phyloP scores from a whole-genome alignment of 164 flowering plant genomes.

The Aristolochia contorta region DNA sequence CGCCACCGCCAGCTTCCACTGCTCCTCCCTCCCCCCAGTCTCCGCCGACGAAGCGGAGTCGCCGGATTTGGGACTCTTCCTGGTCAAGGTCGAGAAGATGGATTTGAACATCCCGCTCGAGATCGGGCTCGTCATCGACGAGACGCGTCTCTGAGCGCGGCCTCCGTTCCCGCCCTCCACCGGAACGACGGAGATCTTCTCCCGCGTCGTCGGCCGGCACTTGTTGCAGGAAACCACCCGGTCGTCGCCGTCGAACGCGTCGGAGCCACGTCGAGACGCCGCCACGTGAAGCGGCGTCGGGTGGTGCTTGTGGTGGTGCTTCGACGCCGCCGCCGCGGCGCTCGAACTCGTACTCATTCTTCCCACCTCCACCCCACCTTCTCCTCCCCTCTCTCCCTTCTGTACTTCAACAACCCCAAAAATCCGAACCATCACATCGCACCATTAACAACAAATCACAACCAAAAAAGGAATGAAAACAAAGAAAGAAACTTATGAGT shows the following conservation, averaged over 20 bases:
- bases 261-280: background rate
- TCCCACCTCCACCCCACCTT: slow-evolving; percentile 11
- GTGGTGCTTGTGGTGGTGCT: slow-evolving; percentile 23
- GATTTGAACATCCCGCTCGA: slow-evolving; percentile 59
- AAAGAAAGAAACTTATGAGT: no score
- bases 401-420: no score
- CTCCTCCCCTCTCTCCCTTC: slow-evolving; percentile 19
- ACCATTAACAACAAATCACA: no score
- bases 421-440: no score
- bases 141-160: slow-evolving; percentile 11
- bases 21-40: slow-evolving; percentile 38
- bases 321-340: background rate
- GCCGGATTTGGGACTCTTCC: slow-evolving; percentile 43
- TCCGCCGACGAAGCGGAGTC: slow-evolving; percentile 7
- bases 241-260: slow-evolving; percentile 10
- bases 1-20: slow-evolving; percentile 57
- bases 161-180: slow-evolving; percentile 24
- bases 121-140: slow-evolving; percentile 23
- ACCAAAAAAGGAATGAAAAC: no score
- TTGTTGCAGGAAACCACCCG: slow-evolving; percentile 66
- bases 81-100: slow-evolving; percentile 36
- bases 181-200: slow-evolving; percentile 66
- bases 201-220: slow-evolving; percentile 72
- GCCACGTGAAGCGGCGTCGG: slow-evolving; percentile 41
- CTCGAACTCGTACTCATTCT: slow-evolving; percentile 8